A percentile compares a stretch with the other conserved stretches of the same genome.
These are phyloP conservation scores for Delphinella strobiligena DNA, from an alignment of 2,329 filamentous ascomycete species.

Conservation along the genomic window DNA sequence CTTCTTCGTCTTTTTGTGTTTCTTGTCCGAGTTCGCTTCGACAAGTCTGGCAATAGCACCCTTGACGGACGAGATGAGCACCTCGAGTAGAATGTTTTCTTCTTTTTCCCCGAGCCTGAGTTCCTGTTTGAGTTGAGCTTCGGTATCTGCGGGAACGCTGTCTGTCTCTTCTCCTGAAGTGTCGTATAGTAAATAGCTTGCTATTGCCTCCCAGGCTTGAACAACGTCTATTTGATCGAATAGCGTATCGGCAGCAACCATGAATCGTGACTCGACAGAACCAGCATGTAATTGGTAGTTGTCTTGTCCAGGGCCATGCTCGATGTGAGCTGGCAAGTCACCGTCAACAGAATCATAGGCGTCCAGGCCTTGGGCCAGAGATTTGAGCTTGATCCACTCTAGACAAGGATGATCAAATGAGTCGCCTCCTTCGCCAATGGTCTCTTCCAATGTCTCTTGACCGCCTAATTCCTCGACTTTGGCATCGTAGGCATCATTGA, in stretches of 20 bases:
- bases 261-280: constrained; percentile 67
- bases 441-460: constrained; percentile 62
- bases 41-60: constrained; percentile 53
- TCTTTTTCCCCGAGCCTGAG: constrained; percentile 65
- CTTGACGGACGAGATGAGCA: constrained; percentile 73
- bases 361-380: constrained; percentile 69
- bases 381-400: constrained; percentile 88
- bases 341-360: constrained; percentile 61
- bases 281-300: constrained; percentile 45
- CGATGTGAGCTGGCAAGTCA: constrained; percentile 35
- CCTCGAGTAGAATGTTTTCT: constrained; percentile 75
- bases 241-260: constrained; percentile 72
- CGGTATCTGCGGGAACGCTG: constrained; percentile 44
- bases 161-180: constrained; percentile 52
- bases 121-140: constrained; percentile 54
- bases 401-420: constrained; percentile 48
- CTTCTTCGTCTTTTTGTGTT: constrained; percentile 43
- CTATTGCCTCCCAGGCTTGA: constrained; percentile 74
- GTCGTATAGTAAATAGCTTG: constrained; percentile 85
- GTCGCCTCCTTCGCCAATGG: constrained; percentile 61
- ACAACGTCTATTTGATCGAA: constrained; percentile 74
- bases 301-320: constrained; percentile 25
- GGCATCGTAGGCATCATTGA: constrained; percentile 67
- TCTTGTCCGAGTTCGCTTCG: constrained; percentile 48
- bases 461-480: constrained; percentile 79